Evolutionary conservation across 495 filamentous ascomycete genomes (phyloP).

Genomic region (Chaetomium cochliodes): DNA sequence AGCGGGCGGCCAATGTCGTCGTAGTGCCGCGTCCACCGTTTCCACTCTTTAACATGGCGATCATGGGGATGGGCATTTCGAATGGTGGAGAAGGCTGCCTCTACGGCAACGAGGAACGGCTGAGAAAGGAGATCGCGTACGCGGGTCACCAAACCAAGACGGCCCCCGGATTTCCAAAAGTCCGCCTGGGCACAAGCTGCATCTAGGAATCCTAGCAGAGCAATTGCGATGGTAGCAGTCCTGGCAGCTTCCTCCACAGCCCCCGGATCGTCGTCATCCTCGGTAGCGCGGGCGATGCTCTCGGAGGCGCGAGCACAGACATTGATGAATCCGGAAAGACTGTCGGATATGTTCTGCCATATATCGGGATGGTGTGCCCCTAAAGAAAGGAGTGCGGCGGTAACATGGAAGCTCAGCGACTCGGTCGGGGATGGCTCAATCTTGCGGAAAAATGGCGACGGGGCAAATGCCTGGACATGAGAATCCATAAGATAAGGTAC

Average conservation of each 20-base stretch:
- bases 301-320: conserved; percentile 57
- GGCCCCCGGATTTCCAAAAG: conserved; percentile 74
- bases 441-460: conserved; percentile 76
- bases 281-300: conserved; percentile 42
- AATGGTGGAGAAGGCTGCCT: conserved; percentile 83
- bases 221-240: conserved; percentile 71
- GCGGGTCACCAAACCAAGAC: conserved; percentile 65
- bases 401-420: conserved; percentile 72
- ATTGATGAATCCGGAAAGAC: conserved; percentile 64
- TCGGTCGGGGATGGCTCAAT: conserved; percentile 91
- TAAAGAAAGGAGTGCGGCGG: conserved; percentile 72
- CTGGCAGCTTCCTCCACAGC: conserved; percentile 62
- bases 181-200: conserved; percentile 70
- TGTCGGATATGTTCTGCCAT: conserved; percentile 58
- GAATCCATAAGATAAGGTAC: conserved; percentile 80
- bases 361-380: conserved; percentile 67
- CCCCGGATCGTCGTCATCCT: conserved; percentile 51
- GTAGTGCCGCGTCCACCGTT: conserved; percentile 76
- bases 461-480: conserved; percentile 69
- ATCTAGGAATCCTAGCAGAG: conserved; percentile 82
- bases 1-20: conserved; percentile 73
- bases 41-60: conserved; percentile 68
- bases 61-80: conserved; percentile 58
- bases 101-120: conserved; percentile 75
- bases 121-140: conserved; percentile 75